These are phyloP conservation scores for Talaromyces wortmannii DNA, from an alignment of 495 filamentous ascomycete genomes.

Conservation along the genomic window DNA sequence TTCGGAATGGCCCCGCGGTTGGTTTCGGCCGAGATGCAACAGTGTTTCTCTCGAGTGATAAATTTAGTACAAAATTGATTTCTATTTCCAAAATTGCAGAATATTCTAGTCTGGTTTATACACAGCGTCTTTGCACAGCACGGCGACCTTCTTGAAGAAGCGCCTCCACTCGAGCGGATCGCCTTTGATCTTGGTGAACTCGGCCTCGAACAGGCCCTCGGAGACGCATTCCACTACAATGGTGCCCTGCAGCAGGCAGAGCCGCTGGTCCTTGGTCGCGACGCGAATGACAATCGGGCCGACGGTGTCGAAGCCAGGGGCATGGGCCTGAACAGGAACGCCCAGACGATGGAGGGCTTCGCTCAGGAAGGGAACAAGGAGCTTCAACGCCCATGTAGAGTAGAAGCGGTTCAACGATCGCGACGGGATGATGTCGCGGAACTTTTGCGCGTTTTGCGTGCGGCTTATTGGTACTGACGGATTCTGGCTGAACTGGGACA, in stretches of 20 bases:
- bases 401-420: conserved; percentile 87
- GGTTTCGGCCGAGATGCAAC: too few relatives aligned
- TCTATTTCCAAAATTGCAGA: background rate
- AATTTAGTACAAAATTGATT: conserved; percentile 7
- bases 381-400: conserved; percentile 68
- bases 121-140: conserved; percentile 78
- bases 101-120: conserved; percentile 32
- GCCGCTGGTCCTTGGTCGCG: conserved; percentile 67
- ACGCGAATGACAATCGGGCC: conserved; percentile 59
- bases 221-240: conserved; percentile 70
- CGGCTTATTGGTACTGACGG: conserved; percentile 73
- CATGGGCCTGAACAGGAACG: conserved; percentile 58
- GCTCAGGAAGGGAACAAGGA: conserved; percentile 70
- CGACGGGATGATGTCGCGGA: conserved; percentile 79
- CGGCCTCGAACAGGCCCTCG: conserved; percentile 66
- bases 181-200: conserved; percentile 90
- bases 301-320: conserved; percentile 31
- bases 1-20: too few relatives aligned
- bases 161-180: conserved; percentile 96
- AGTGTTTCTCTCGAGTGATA: conserved; percentile 46
- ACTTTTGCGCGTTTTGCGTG: conserved; percentile 81
- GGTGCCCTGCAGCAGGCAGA: conserved; percentile 77
- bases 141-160: conserved; percentile 89
- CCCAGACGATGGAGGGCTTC: conserved; percentile 79
- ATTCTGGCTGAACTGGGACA: conserved; percentile 83